These are phyloP conservation scores for Mycena galericulata DNA, from an alignment of 768 basidiomycete genomes.

Conservation along the genomic window DNA sequence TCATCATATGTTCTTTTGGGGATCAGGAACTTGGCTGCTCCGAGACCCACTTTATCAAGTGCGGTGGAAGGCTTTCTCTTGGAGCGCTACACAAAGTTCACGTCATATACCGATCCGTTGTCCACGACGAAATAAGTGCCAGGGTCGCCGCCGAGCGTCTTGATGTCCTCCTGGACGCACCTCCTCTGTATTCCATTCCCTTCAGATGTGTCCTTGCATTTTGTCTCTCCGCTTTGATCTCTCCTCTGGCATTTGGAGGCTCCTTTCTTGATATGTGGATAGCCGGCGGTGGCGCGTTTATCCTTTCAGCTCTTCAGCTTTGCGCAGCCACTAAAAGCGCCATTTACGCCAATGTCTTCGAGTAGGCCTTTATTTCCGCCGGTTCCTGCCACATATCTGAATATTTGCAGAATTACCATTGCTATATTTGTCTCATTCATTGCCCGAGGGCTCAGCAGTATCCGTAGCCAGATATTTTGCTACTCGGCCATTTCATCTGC, in stretches of 20 bases:
- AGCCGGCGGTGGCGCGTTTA: slow-evolving; percentile 75
- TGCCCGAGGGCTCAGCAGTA: slow-evolving; percentile 86
- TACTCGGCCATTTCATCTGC: slow-evolving; percentile 93
- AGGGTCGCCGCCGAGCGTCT: slow-evolving; percentile 76
- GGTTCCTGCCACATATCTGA: slow-evolving; percentile 24
- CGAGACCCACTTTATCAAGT: slow-evolving; percentile 91
- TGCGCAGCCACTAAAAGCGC: slow-evolving; percentile 79
- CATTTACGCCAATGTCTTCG: slow-evolving; percentile 91
- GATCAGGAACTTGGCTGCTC: slow-evolving; percentile 91
- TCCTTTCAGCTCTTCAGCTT: slow-evolving; percentile 79
- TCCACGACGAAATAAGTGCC: slow-evolving; percentile 93
- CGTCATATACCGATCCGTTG: slow-evolving; percentile 84
- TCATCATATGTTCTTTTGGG: slow-evolving; percentile 90
- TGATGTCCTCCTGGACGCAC: slow-evolving; percentile 69
- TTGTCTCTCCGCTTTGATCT: slow-evolving; percentile 80
- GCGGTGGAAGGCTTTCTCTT: slow-evolving; percentile 79
- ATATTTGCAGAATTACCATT: slow-evolving; percentile 74
- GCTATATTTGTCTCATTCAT: slow-evolving; percentile 85
- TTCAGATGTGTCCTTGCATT: slow-evolving; percentile 79
- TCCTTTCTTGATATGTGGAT: slow-evolving; percentile 89
- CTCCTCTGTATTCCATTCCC: slow-evolving; percentile 72
- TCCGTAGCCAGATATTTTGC: slow-evolving; percentile 83
- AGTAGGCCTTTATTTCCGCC: slow-evolving; percentile 63
- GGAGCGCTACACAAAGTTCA: slow-evolving; percentile 90
- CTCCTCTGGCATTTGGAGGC: slow-evolving; percentile 87